Evolutionary conservation across 495 filamentous ascomycete genomes (phyloP), one percentile per base, ranked within the genome.

Genomic region (Darksidea phi): DNA sequence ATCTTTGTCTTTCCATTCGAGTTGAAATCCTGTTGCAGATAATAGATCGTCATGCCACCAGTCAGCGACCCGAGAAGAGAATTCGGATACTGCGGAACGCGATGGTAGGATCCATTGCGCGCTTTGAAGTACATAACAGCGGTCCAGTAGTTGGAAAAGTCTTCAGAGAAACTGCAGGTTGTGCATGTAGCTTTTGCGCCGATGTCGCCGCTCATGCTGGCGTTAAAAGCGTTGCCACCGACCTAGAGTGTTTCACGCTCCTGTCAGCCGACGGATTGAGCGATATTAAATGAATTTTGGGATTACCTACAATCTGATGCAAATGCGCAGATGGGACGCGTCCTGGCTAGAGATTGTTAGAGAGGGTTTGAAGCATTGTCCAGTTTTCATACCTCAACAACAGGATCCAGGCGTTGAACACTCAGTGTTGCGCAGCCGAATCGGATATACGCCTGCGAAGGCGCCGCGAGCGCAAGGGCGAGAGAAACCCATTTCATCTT

Each of bases 351-450:
- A n/a, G n/a, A n/a, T n/a, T n/a, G n/a, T n/a, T n/a, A n/a, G n/a
- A n/a, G n/a, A n/a, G n/a, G n/a, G n/a, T n/a, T n/a, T n/a, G n/a
- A n/a, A n/a, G n/a, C n/a, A n/a, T n/a, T n/a, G n/a, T n/a, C n/a
- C n/a, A n/a, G n/a, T n/a, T n/a, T n/a, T n/a, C n/a, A n/a, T n/a
- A n/a, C n/a, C 64, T 75, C 70, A 48, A 76, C 77, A 32, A 75
- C 55, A 17, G 75, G 74, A 58, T 74, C 75, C 38, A 78, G 60
- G 6, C 76, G 73, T 50, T 78, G 76, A 49, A 78, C 63, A 24
- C 74, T 74, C 38, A 78, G 68, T 1, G 68, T 74, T 23, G 75
- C 74, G 66, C 76, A 78, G 50, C 72, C 74, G 56, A 78, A 78
- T 45, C 75, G 74, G 60, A 75, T 69, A 18, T 69, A 73, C n/a